Conservation (phyloP, 164 flowering plant species). For the Vitis cinerea region DNA sequence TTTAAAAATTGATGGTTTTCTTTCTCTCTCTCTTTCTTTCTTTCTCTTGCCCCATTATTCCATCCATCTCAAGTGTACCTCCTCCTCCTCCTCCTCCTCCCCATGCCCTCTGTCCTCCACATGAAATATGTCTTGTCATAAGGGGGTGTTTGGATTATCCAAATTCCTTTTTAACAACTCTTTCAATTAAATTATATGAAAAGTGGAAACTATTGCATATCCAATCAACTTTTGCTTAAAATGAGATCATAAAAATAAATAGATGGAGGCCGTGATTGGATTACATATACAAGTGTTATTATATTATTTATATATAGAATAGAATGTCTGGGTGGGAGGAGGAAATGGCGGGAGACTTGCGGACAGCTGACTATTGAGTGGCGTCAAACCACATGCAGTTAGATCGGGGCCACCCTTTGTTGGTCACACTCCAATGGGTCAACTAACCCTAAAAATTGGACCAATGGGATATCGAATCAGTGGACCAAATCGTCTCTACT, state of each 20-base stretch:
- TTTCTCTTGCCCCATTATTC: background rate
- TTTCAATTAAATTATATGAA: too few relatives aligned
- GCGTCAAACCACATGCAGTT: constrained; percentile 8
- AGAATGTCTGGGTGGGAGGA: constrained; percentile 9
- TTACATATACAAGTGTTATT: background rate
- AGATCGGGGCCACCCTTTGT: background rate
- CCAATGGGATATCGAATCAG: background rate
- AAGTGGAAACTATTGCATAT: too few relatives aligned
- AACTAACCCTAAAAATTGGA: background rate
- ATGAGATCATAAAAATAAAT: too few relatives aligned
- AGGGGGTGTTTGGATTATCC: too few relatives aligned
- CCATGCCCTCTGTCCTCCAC: too few relatives aligned
- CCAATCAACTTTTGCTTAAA: too few relatives aligned
- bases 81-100: too few relatives aligned
- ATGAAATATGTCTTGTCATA: too few relatives aligned
- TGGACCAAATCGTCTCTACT: too few relatives aligned
- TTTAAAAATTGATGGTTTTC: constrained; percentile 1
- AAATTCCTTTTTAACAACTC: too few relatives aligned
- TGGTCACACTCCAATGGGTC: constrained; percentile 9
- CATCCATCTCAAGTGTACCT: too few relatives aligned
- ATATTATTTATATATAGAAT: background rate
- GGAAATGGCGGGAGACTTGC: background rate
- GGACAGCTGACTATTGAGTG: constrained; percentile 6
- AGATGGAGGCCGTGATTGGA: too few relatives aligned
- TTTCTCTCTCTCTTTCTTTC: background rate